Evolutionary conservation across 1,284 basidiomycete genomes (phyloP).

Genomic region (Tremellales sp.): DNA sequence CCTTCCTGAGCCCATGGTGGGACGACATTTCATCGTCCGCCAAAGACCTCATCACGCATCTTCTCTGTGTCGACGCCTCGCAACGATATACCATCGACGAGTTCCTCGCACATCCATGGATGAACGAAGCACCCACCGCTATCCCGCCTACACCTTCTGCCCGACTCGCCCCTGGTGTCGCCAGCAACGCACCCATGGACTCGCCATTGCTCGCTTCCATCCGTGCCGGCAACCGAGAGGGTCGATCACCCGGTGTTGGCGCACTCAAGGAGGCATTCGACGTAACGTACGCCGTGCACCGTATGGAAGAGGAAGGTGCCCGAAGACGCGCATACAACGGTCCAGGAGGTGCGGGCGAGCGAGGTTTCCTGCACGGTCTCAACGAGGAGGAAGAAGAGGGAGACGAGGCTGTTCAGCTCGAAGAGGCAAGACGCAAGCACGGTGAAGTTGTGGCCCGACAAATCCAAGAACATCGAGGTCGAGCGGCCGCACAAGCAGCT

Average conservation of each 20-base stretch:
- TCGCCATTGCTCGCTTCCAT: slow-evolving; percentile 83
- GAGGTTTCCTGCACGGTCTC: slow-evolving; percentile 76
- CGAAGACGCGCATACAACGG: slow-evolving; percentile 73
- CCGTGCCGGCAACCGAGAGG: slow-evolving; percentile 67
- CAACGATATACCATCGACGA: slow-evolving; percentile 97
- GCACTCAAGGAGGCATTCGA: slow-evolving; percentile 98
- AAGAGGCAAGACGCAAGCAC: slow-evolving; percentile 54
- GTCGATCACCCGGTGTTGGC: slow-evolving; percentile 84
- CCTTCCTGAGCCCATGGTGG: slow-evolving; percentile 99
- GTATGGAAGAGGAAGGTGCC: slow-evolving; percentile 97
- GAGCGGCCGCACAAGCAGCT: slow-evolving; percentile 47
- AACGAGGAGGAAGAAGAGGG: slow-evolving; percentile 87
- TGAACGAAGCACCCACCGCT: slow-evolving; percentile 48
- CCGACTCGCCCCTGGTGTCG: slow-evolving; percentile 54
- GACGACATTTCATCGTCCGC: slow-evolving; percentile 86
- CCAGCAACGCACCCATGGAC: slow-evolving; percentile 63
- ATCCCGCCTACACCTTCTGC: slow-evolving; percentile 60
- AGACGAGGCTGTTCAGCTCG: slow-evolving; percentile 54
- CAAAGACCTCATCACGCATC: slow-evolving; percentile 91
- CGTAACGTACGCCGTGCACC: slow-evolving; percentile 96
- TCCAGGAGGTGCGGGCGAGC: slow-evolving; percentile 68
- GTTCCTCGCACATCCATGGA: slow-evolving; percentile 95
- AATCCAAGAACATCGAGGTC: slow-evolving; percentile 45
- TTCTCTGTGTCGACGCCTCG: slow-evolving; percentile 92
- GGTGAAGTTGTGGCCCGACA: slow-evolving; percentile 50